These are phyloP conservation scores for Trichoderma endophyticum DNA, from an alignment of 2,329 filamentous ascomycete species.

Conservation along the genomic window DNA sequence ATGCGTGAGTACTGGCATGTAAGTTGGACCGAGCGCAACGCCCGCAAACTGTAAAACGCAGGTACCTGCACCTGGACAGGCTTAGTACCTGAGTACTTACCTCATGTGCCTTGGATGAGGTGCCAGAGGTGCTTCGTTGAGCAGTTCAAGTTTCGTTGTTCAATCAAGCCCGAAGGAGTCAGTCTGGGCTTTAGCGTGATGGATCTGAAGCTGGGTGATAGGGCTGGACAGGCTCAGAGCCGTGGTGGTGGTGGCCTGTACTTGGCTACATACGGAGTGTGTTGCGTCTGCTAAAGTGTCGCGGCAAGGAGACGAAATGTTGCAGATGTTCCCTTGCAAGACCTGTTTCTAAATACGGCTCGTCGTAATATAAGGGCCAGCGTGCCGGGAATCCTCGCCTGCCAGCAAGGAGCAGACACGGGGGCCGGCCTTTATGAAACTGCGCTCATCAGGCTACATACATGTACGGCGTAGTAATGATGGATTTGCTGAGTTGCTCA, in stretches of 20 bases:
- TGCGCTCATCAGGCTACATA: neutral
- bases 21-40: neutral
- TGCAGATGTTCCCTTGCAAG: neutral
- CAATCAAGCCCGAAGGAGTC: neutral
- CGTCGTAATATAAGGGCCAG: neutral
- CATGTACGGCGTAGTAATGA: neutral
- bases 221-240: neutral
- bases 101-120: too few species aligned
- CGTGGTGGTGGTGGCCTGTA: neutral
- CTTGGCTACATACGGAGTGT: neutral
- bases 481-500: neutral
- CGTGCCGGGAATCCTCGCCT: neutral
- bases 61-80: neutral
- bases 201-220: neutral
- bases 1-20: neutral
- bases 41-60: neutral
- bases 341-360: neutral
- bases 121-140: neutral
- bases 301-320: slow-evolving; percentile 4
- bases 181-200: neutral
- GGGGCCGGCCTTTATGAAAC: neutral
- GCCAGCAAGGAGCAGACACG: neutral
- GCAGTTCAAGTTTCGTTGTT: neutral
- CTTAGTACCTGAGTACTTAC: neutral
- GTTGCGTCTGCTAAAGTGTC: neutral